Evolutionary conservation across 176 grass and related monocot genomes (phyloP).

Genomic region (Miscanthus lutarioriparius): DNA sequence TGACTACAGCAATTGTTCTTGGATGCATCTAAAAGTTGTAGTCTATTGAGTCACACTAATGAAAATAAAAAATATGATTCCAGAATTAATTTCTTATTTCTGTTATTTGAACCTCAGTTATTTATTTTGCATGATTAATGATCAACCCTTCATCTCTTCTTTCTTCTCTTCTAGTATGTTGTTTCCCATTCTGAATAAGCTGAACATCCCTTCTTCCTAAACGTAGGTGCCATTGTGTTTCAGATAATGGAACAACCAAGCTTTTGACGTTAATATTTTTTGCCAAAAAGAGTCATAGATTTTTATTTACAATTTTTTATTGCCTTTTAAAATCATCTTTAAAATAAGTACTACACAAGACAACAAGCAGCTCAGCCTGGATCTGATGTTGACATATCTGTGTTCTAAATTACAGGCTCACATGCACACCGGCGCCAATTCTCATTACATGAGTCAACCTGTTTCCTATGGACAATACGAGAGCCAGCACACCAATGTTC

Average conservation of each 20-base stretch:
- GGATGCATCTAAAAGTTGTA: constrained; percentile 6
- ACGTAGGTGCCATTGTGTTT: not conserved
- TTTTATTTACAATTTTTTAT: not conserved
- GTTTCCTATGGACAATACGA: constrained; percentile 48
- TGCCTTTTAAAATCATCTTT: too few species aligned
- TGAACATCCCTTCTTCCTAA: not conserved
- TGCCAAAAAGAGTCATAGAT: not conserved
- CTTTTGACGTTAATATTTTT: not conserved
- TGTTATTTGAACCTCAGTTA: not conserved
- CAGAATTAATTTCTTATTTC: constrained; percentile 1
- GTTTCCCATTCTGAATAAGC: constrained; percentile 17
- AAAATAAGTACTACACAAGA: not conserved
- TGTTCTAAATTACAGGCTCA: constrained; percentile 44
- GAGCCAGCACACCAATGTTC: constrained; percentile 47
- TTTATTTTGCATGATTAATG: constrained; percentile 16
- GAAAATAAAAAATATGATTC: not conserved
- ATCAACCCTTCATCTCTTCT: not conserved
- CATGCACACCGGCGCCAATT: constrained; percentile 24
- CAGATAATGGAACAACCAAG: not conserved
- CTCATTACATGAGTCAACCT: constrained; percentile 42
- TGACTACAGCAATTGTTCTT: not conserved
- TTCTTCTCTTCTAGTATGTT: constrained; percentile 2
- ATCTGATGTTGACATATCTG: not conserved
- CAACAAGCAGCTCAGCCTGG: not conserved
- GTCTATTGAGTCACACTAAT: not conserved